Evolutionary conservation across 2,329 filamentous ascomycete species (phyloP).

Genomic region (Trichoderma koningiopsis): DNA sequence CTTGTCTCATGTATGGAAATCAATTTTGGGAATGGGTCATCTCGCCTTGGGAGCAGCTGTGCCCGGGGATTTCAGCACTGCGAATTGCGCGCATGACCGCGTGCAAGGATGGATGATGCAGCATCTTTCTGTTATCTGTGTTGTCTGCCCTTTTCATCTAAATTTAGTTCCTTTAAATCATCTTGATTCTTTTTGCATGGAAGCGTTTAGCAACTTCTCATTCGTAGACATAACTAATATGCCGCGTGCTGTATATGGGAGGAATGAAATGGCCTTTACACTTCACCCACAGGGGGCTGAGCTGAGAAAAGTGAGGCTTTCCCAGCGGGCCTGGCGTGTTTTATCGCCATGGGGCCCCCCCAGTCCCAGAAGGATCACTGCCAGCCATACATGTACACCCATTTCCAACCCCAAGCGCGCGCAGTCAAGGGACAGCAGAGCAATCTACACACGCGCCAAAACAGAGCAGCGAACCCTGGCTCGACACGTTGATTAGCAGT

Average conservation of each 20-base stretch:
- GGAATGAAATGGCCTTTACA: not conserved
- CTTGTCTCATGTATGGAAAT: not conserved
- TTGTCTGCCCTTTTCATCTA: not conserved
- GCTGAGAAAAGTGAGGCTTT: conserved; percentile 20
- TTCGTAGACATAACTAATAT: too few relatives aligned
- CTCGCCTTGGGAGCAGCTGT: not conserved
- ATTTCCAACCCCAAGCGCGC: not conserved
- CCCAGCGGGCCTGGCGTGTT: conserved; percentile 11
- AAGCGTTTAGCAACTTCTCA: too few relatives aligned
- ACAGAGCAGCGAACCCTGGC: not conserved
- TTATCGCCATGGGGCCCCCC: conserved; percentile 10
- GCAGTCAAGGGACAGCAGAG: not conserved
- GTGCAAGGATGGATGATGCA: not conserved
- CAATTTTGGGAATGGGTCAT: not conserved
- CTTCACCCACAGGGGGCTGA: not conserved
- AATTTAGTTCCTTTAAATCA: not conserved
- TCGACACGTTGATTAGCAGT: not conserved
- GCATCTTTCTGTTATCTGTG: not conserved
- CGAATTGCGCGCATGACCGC: not conserved
- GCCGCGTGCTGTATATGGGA: not conserved
- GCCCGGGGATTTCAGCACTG: conserved; percentile 3
- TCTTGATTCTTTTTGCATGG: too few relatives aligned
- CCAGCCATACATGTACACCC: not conserved
- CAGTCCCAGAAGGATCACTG: not conserved
- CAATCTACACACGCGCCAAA: not conserved